Evolutionary conservation across 129 eudicot species (phyloP), one percentile per base, ranked within the genome.

Genomic region (Tanacetum coccineum): DNA sequence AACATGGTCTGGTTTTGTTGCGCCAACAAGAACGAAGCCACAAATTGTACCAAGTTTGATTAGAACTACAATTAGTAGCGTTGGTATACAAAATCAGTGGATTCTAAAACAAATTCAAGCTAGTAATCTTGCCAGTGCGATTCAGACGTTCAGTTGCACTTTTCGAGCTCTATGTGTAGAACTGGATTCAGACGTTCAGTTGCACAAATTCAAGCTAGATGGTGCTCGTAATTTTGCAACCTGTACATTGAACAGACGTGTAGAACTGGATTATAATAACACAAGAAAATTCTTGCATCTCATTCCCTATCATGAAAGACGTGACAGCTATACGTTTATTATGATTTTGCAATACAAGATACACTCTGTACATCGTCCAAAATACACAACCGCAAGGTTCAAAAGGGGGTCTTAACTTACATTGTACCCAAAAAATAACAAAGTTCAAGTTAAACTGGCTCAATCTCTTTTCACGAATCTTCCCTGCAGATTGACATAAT

Each of bases 391-490:
- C 67, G 42, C 42, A 60, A 5, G 60, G 50, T n/a, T 59, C 21
- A 40, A 13, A 36, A 36, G 42, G 22, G 46, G 39, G 63, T 17
- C 21, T 75, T 39, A 15, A 42, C 51, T 48, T 66, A 49, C n/a
- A 28, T 21, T 47, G 55, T 75, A 58, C 61, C 28, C 45, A 3
- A 12, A 49, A 55, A 68, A 58, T 18, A 26, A 14, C n/a, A 36
- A 59, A 7, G 22, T 13, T 36, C 7, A 50, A 21, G 28, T 21
- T 13, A 46, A 55, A 36, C 12, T n/a, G 20, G 22, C 55, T 74
- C 75, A 83, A 45, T 68, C 72, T 62, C 95, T 87, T 79, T 84
- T 87, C 68, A 87, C 95, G 20, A 87, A 87, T 62, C 95, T 67
- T 52, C 95, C 95, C 95, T 87, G 79, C 79, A 74, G 47, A 73